Percentiles rank a stretch among this genome's conserved stretches.
Evolutionary conservation across 345 rosid genomes (phyloP).

Genomic region (Rhizophora mangle): DNA sequence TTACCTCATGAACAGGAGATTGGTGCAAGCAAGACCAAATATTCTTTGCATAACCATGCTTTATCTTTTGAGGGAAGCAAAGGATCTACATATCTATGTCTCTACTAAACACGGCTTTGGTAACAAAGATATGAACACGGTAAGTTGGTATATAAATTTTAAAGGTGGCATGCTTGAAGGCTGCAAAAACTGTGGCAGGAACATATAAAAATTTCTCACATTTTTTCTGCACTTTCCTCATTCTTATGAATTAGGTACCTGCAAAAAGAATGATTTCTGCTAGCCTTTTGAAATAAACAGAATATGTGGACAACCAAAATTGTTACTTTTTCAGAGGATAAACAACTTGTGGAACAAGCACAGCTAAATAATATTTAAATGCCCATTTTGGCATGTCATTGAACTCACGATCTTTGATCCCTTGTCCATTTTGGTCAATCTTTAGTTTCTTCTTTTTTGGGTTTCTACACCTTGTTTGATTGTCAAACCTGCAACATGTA

Average conservation of each 20-base stretch:
- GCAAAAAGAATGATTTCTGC: no score
- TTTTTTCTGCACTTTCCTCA: neutral
- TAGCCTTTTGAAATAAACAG: neutral
- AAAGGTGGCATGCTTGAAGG: neutral
- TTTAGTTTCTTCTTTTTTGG: neutral
- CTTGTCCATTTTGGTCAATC: neutral
- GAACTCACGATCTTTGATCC: constrained; percentile 5
- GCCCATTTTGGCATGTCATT: neutral
- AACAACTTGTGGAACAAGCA: no score
- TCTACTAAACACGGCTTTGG: neutral
- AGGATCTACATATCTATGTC: constrained; percentile 12
- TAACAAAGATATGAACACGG: neutral
- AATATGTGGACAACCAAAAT: neutral
- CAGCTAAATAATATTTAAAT: neutral
- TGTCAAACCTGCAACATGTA: no score
- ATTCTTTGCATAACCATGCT: constrained; percentile 8
- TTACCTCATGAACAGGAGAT: constrained; percentile 13
- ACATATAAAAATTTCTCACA: neutral
- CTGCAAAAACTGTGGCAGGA: neutral
- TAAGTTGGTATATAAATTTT: neutral
- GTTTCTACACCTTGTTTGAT: neutral
- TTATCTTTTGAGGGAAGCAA: constrained; percentile 36
- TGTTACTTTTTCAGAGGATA: neutral
- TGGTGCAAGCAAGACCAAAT: constrained; percentile 8
- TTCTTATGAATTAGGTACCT: neutral